Evolutionary conservation across 2,329 filamentous ascomycete species (phyloP).

Genomic region (Exophiala phaeomuriformis): DNA sequence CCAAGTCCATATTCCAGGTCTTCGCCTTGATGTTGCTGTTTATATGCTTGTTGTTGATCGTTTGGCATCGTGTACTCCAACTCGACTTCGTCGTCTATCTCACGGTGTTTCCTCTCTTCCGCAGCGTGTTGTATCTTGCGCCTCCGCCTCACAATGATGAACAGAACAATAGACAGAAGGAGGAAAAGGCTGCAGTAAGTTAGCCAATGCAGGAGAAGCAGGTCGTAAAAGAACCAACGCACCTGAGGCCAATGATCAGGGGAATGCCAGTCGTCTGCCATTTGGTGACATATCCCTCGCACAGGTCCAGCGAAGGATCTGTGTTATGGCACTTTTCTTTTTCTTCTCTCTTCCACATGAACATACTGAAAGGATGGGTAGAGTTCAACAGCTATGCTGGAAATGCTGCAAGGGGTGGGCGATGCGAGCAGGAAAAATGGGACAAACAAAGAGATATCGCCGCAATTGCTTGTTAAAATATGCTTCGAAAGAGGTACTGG

Average conservation of each 20-base stretch:
- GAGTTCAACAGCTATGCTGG: neutral
- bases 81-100: constrained; percentile 16
- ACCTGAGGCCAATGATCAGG: constrained; percentile 14
- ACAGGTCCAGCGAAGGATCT: constrained; percentile 8
- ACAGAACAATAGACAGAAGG: constrained; percentile 24
- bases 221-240: constrained; percentile 29
- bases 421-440: too few relatives aligned
- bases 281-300: constrained; percentile 8
- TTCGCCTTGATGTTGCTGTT: neutral
- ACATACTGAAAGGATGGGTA: neutral
- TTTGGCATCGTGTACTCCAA: constrained; percentile 2
- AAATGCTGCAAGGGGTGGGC: too few relatives aligned
- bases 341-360: constrained; percentile 10
- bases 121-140: constrained; percentile 7
- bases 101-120: constrained; percentile 12
- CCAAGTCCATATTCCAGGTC: constrained; percentile 3
- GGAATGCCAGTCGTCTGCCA: constrained; percentile 16
- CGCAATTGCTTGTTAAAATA: too few relatives aligned
- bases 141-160: constrained; percentile 18
- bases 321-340: constrained; percentile 12
- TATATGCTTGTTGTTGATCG: constrained; percentile 3
- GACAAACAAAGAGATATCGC: too few relatives aligned
- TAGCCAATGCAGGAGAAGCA: neutral
- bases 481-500: too few relatives aligned
- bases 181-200: constrained; percentile 27